Base-by-base conservation (phyloP, 306 rosid species). In the Hylodesmum podocarpum region DNA sequence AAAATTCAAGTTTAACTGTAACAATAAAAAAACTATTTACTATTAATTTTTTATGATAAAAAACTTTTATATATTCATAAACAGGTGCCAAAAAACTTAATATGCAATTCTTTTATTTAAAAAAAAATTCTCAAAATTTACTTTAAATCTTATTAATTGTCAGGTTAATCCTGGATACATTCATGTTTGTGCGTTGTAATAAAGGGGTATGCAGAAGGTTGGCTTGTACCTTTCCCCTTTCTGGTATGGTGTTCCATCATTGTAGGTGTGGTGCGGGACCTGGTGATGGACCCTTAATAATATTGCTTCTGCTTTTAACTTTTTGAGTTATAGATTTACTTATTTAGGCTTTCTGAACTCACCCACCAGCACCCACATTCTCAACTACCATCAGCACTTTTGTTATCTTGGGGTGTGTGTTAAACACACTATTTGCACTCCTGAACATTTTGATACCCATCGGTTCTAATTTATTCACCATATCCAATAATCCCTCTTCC, bases 201-300 rank as follows among this genome's bases (percentile, higher is more conserved):
- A 73, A 19, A 70, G 41, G 29, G 50, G 13, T 59, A 66, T 31
- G 58, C 27, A 39, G 25, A 74, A 34, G 0, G 78, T 61, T 73
- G 73, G 39, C 21, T 16, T 80, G 57, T 61, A 7, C 46, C 49
- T 68, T 37, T 29, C 59, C 4, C 24, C 46, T 22, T 44, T 77
- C 14, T 64, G 69, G 39, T 54, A 43, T 73, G 55, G 83, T 49
- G 46, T 66, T 79, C 61, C 68, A 78, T 78, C 83, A 61, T 67
- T 47, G 75, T 58, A 5, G 62, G 63, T 58, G 10, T 46, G 40
- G 54, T 66, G 73, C 73, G 33, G 51, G 43, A 25, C 75, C 75
- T 9, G 7, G 55, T 70, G 18, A 34, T 62, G 74, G 22, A 61
- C 16, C 62, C 12, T 18, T 43, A 83, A 49, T 68, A 22, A 58